A percentile compares a stretch with the other conserved stretches of the same genome.
Conservation (phyloP, 805 yeast genomes). For the Monosporozyma servazzii region DNA sequence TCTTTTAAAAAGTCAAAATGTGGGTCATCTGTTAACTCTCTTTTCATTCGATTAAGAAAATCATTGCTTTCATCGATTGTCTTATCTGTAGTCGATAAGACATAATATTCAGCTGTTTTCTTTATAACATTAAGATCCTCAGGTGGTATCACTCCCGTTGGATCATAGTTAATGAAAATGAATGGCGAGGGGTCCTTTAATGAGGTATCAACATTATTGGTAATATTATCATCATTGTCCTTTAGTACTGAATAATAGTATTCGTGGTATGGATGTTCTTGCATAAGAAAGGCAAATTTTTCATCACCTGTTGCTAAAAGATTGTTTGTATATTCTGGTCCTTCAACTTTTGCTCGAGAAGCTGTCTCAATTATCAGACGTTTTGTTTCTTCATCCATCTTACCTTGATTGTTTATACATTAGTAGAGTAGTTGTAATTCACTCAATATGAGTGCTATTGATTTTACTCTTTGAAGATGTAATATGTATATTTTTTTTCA, state of each 20-base stretch:
- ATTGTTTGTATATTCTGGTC: slow-evolving; percentile 56
- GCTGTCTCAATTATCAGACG: background rate
- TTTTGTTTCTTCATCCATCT: slow-evolving; percentile 30
- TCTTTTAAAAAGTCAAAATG: slow-evolving; percentile 62
- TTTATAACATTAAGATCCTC: slow-evolving; percentile 63
- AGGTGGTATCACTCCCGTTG: slow-evolving; percentile 35
- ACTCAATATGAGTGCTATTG: background rate
- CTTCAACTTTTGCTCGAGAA: slow-evolving; percentile 24
- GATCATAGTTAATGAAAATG: slow-evolving; percentile 25
- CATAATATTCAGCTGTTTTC: slow-evolving; percentile 53
- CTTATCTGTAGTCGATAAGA: slow-evolving; percentile 32
- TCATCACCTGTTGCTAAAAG: slow-evolving; percentile 34
- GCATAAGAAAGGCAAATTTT: slow-evolving; percentile 56
- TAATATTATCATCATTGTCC: slow-evolving; percentile 10
- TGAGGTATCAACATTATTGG: background rate
- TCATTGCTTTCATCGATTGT: slow-evolving; percentile 23
- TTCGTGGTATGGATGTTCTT: slow-evolving; percentile 43
- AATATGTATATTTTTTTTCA: background rate
- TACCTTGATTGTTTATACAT: background rate
- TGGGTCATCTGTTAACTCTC: slow-evolving; percentile 30
- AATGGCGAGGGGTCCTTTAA: slow-evolving; percentile 20
- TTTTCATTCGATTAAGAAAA: slow-evolving; percentile 33
- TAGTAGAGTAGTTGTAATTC: background rate
- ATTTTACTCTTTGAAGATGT: background rate
- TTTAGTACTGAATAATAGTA: slow-evolving; percentile 37